Conservation (phyloP, 192 early-diverging fungal genomes). For the Helicostylum pulchrum region DNA sequence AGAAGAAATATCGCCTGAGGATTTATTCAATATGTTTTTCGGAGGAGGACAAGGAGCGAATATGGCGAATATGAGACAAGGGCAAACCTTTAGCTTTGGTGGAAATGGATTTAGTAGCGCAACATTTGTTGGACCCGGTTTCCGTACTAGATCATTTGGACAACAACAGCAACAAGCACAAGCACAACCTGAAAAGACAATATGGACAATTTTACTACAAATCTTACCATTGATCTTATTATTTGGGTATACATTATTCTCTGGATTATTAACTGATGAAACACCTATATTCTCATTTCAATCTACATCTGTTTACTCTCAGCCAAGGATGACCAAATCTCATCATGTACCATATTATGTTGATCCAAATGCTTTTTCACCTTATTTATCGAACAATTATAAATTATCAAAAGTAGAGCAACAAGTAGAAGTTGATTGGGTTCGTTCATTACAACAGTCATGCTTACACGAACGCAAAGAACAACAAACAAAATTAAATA, state of each 20-base stretch:
- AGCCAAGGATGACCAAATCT: constrained; percentile 50
- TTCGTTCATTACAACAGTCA: constrained; percentile 55
- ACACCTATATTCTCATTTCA: constrained; percentile 66
- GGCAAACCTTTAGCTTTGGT: constrained; percentile 48
- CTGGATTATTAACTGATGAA: constrained; percentile 52
- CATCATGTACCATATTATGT: constrained; percentile 79
- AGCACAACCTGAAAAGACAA: constrained; percentile 38
- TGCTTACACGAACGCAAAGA: constrained; percentile 68
- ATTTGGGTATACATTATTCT: constrained; percentile 70
- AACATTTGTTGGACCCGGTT: constrained; percentile 60
- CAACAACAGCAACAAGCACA: constrained; percentile 42
- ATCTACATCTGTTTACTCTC: constrained; percentile 43
- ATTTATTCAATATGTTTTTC: constrained; percentile 97
- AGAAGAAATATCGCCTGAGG: constrained; percentile 88
- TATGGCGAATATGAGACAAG: constrained; percentile 14
- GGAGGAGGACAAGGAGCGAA: constrained; percentile 59
- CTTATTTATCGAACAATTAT: constrained; percentile 35
- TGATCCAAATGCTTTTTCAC: constrained; percentile 48
- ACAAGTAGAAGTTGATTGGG: constrained; percentile 67
- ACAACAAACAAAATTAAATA: constrained; percentile 48
- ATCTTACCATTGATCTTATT: constrained; percentile 77
- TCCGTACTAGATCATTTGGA: constrained; percentile 39
- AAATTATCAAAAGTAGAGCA: constrained; percentile 68
- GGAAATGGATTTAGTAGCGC: constrained; percentile 38
- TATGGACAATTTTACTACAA: constrained; percentile 59